These are phyloP conservation scores for Zoysia pacifica DNA, from an alignment of 176 grass and related monocot genomes.

Conservation along the genomic window DNA sequence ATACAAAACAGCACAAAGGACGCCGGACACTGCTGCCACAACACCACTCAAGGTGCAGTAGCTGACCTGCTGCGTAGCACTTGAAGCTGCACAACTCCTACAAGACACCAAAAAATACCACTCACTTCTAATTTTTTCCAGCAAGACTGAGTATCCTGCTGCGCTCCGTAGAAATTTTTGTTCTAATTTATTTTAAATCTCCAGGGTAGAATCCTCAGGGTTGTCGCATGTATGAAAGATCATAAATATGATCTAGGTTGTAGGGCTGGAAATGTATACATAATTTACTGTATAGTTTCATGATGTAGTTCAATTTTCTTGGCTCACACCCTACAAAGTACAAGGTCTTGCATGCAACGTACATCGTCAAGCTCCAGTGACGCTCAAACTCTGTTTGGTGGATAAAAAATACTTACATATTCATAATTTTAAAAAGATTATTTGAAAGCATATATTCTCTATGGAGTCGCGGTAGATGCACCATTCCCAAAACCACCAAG, in stretches of 20 bases:
- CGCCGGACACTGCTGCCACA: too few relatives aligned
- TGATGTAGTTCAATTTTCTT: not conserved
- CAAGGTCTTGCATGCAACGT: not conserved
- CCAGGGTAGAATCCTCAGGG: not conserved
- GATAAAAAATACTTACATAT: not conserved
- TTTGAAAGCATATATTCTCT: too few relatives aligned
- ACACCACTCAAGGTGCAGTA: too few relatives aligned
- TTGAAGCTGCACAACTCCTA: too few relatives aligned
- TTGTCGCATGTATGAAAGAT: not conserved
- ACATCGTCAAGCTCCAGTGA: not conserved
- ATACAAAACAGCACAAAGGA: too few relatives aligned
- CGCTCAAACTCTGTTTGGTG: not conserved
- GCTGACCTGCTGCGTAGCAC: too few relatives aligned
- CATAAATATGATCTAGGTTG: not conserved
- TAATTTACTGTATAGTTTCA: not conserved
- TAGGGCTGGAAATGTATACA: not conserved
- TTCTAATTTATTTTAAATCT: not conserved
- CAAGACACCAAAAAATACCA: too few relatives aligned
- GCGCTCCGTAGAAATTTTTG: not conserved
- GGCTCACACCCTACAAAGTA: not conserved
- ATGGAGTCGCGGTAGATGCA: not conserved
- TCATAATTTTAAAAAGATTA: not conserved
- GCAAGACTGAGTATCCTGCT: too few relatives aligned
- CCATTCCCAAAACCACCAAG: not conserved
- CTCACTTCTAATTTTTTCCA: too few relatives aligned